phyloP scores from a whole-genome alignment of 495 filamentous ascomycete genomes.

The Talaromyces borbonicus region DNA sequence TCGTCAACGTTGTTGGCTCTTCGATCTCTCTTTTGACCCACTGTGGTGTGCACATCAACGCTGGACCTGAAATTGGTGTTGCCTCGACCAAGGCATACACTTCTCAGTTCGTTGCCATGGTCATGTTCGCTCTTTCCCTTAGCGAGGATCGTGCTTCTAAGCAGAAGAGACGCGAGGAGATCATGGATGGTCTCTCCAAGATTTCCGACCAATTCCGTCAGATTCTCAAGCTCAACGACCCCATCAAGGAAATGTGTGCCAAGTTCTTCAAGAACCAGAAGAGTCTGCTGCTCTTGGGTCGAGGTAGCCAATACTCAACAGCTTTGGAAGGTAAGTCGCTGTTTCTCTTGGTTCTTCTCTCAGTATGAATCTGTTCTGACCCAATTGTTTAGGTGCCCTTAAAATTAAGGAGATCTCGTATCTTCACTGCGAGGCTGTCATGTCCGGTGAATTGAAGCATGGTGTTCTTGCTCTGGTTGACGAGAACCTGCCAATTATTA shows the following conservation, averaged over 20 bases:
- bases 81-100: constrained; percentile 99
- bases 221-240: constrained; percentile 79
- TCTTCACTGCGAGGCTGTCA: constrained; percentile 97
- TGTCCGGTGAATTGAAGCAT: constrained; percentile 98
- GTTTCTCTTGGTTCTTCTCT: background rate
- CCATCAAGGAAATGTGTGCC: constrained; percentile 85
- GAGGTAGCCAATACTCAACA: constrained; percentile 93
- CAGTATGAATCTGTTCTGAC: constrained; percentile 9
- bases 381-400: constrained; percentile 51
- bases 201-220: constrained; percentile 87
- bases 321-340: constrained; percentile 70
- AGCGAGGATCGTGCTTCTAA: constrained; percentile 95
- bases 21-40: constrained; percentile 97
- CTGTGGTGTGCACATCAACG: constrained; percentile 99
- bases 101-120: constrained; percentile 96
- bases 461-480: constrained; percentile 95
- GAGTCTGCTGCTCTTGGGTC: constrained; percentile 82
- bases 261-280: constrained; percentile 95
- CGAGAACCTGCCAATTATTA: constrained; percentile 97
- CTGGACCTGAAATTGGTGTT: constrained; percentile 96
- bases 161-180: constrained; percentile 84
- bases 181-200: constrained; percentile 83
- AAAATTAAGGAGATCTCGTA: constrained; percentile 99
- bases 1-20: constrained; percentile 96
- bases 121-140: constrained; percentile 96